phyloP scores from a whole-genome alignment of 768 basidiomycete species.

The Rhodotorula taiwanensis region DNA sequence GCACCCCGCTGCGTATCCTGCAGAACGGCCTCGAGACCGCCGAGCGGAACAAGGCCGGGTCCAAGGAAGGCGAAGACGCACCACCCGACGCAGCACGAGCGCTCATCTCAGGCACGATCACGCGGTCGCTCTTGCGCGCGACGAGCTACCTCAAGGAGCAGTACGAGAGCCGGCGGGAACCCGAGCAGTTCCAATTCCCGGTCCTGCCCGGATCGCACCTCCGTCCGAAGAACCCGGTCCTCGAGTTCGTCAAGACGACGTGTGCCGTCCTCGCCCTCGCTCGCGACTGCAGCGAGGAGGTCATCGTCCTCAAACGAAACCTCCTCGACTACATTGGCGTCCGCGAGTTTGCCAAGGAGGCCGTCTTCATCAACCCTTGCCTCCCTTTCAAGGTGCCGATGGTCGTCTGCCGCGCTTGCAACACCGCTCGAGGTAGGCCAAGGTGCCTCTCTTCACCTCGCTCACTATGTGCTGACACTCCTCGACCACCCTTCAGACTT shows the following conservation, averaged over 20 bases:
- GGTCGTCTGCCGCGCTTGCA: conserved; percentile 73
- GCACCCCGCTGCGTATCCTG: conserved; percentile 66
- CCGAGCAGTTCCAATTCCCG: conserved; percentile 63
- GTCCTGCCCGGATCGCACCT: conserved; percentile 79
- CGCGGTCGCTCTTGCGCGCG: conserved; percentile 65
- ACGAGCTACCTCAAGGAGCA: conserved; percentile 53
- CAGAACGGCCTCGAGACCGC: conserved; percentile 49
- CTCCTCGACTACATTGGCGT: conserved; percentile 79
- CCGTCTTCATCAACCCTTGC: conserved; percentile 83
- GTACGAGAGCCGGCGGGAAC: conserved; percentile 24
- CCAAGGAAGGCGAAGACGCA: conserved; percentile 58
- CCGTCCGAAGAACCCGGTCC: conserved; percentile 65
- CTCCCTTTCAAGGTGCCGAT: conserved; percentile 71
- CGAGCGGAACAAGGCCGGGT: conserved; percentile 50
- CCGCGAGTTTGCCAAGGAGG: conserved; percentile 72
- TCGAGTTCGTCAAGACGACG: conserved; percentile 81
- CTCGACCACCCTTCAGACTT: conserved; percentile 55
- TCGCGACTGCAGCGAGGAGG: conserved; percentile 73
- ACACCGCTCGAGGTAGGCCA: conserved; percentile 32
- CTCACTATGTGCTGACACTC: conserved; percentile 3
- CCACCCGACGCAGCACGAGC: conserved; percentile 64
- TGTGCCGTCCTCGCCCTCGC: conserved; percentile 75
- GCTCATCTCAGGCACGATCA: conserved; percentile 73
- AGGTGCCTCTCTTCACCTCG: no score
- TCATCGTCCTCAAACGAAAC: conserved; percentile 80